phyloP scores from a whole-genome alignment of 441 rosid genomes.

The Erodium trifolium region DNA sequence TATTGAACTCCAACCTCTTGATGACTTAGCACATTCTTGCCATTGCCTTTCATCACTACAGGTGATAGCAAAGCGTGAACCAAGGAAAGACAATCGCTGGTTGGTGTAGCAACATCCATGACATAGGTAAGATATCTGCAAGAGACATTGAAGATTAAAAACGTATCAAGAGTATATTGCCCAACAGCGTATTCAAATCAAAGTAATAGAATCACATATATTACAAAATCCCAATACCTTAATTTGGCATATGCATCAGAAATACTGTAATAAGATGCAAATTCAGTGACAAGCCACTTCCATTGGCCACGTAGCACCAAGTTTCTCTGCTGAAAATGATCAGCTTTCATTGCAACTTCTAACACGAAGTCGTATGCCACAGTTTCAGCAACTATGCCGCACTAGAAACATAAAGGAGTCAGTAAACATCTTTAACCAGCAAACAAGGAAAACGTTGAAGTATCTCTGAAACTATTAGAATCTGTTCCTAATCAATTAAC shows the following conservation, averaged over 20 bases:
- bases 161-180: slow-evolving; percentile 3
- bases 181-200: not conserved
- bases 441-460: not conserved
- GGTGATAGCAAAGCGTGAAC: slow-evolving; percentile 76
- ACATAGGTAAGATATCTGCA: slow-evolving; percentile 84
- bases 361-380: slow-evolving; percentile 86
- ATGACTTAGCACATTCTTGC: slow-evolving; percentile 78
- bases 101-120: slow-evolving; percentile 97
- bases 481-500: not conserved
- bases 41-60: slow-evolving; percentile 70
- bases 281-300: slow-evolving; percentile 93
- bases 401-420: slow-evolving; percentile 38
- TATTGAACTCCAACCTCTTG: slow-evolving; percentile 58
- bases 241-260: slow-evolving; percentile 84
- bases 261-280: slow-evolving; percentile 88
- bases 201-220: slow-evolving; percentile 1
- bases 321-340: slow-evolving; percentile 81
- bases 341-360: slow-evolving; percentile 89
- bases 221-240: slow-evolving; percentile 37
- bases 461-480: not conserved
- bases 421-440: slow-evolving; percentile 20
- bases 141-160: slow-evolving; percentile 16
- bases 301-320: slow-evolving; percentile 75
- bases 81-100: slow-evolving; percentile 86
- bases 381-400: slow-evolving; percentile 94